A percentile compares a stretch with the other conserved stretches of the same genome.
Evolutionary conservation across 2,329 filamentous ascomycete genomes (phyloP).

Genomic region (Chrysoporthe cubensis): DNA sequence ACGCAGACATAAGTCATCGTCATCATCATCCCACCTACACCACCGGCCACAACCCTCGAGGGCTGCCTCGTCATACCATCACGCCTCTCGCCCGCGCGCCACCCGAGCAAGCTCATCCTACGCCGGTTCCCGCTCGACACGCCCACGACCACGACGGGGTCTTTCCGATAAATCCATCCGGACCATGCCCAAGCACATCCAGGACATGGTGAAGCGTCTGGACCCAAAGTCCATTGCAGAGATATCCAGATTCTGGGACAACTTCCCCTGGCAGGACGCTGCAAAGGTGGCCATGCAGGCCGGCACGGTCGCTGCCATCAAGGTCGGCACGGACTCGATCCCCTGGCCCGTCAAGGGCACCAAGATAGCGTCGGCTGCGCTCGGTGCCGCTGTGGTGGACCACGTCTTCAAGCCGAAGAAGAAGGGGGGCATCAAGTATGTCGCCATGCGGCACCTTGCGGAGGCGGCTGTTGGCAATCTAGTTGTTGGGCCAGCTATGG

Average conservation of each 20-base stretch:
- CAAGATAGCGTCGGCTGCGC: constrained; percentile 35
- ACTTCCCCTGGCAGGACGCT: constrained; percentile 31
- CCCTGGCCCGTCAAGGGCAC: constrained; percentile 34
- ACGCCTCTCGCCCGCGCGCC: constrained; percentile 21
- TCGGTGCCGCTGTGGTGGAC: constrained; percentile 36
- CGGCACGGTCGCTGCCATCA: constrained; percentile 33
- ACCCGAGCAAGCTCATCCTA: constrained; percentile 25
- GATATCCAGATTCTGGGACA: constrained; percentile 9
- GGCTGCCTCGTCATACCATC: constrained; percentile 25
- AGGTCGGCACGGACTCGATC: constrained; percentile 30
- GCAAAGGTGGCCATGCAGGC: constrained; percentile 34
- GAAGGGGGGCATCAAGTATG: constrained; percentile 34
- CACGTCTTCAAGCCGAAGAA: constrained; percentile 33
- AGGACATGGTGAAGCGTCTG: constrained; percentile 8
- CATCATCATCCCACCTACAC: constrained; percentile 7
- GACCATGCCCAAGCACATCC: constrained; percentile 15
- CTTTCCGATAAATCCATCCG: constrained; percentile 23
- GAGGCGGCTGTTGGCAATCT: constrained; percentile 33
- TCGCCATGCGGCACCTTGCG: constrained; percentile 34
- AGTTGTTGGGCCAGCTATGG: constrained; percentile 31
- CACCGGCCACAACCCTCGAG: constrained; percentile 22
- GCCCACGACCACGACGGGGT: constrained; percentile 13
- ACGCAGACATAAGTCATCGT: constrained; percentile 10
- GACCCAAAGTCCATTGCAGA: constrained; percentile 10
- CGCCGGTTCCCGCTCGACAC: background rate